phyloP scores from a whole-genome alignment of 495 filamentous ascomycete genomes.

The Lophiostoma macrostomum region DNA sequence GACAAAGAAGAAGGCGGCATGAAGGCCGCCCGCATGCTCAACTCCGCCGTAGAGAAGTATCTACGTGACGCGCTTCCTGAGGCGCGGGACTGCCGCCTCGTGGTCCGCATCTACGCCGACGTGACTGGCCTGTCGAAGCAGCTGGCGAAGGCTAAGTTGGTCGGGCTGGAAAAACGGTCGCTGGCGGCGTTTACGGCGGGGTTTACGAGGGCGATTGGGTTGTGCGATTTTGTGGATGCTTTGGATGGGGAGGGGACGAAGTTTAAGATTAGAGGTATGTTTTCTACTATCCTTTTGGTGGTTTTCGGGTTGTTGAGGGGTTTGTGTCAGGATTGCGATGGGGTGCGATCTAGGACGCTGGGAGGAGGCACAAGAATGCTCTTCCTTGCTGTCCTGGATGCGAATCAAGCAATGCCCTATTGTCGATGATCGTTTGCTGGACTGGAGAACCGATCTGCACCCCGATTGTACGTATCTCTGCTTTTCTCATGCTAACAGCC shows the following conservation, averaged over 20 bases:
- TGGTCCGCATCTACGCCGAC: slow-evolving; percentile 62
- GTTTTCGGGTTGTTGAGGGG: no score
- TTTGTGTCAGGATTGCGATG: no score
- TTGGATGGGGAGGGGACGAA: slow-evolving; percentile 58
- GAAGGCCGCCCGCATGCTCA: slow-evolving; percentile 53
- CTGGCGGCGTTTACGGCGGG: slow-evolving; percentile 50
- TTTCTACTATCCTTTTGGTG: no score
- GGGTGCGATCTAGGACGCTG: no score
- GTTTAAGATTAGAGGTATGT: slow-evolving; percentile 52
- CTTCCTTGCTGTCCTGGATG: no score
- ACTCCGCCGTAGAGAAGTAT: slow-evolving; percentile 50
- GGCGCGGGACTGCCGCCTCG: slow-evolving; percentile 49
- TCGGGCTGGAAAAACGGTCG: slow-evolving; percentile 52
- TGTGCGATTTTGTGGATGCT: slow-evolving; percentile 62
- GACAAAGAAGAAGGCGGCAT: slow-evolving; percentile 56
- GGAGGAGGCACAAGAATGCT: no score
- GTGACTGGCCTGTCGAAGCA: slow-evolving; percentile 52
- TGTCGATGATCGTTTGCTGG: no score
- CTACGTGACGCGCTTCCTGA: slow-evolving; percentile 42
- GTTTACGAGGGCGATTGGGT: slow-evolving; percentile 57
- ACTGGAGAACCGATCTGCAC: no score
- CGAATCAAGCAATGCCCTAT: no score
- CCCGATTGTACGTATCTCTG: not conserved
- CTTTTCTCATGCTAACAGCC: slow-evolving; percentile 27
- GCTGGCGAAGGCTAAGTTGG: slow-evolving; percentile 49